Conservation (phyloP, 1,284 basidiomycete species). For the Sporisorium exsertum region DNA sequence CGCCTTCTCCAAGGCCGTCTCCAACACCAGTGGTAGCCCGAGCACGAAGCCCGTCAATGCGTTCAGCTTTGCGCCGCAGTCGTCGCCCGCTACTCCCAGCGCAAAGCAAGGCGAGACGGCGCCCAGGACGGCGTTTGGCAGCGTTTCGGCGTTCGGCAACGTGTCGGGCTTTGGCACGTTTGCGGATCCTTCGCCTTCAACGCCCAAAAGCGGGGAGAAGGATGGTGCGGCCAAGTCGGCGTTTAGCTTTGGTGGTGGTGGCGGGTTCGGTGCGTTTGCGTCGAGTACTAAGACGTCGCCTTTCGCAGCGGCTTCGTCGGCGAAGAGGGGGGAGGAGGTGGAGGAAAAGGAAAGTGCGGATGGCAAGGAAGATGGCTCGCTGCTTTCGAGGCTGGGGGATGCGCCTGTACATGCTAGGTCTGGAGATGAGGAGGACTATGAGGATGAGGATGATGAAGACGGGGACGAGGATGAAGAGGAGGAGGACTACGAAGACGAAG, state of each 20-base stretch:
- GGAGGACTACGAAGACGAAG: constrained; percentile 74
- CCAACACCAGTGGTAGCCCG: not conserved
- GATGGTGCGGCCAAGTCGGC: constrained; percentile 18
- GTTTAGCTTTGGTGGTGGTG: constrained; percentile 12
- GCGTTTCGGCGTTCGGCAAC: constrained; percentile 10
- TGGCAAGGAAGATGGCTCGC: constrained; percentile 13
- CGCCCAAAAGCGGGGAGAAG: not conserved
- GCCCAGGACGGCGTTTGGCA: constrained; percentile 12
- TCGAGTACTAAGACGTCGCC: constrained; percentile 18
- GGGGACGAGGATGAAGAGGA: constrained; percentile 70
- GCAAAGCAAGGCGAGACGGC: not conserved
- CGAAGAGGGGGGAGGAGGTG: constrained; percentile 7
- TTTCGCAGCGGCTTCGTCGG: constrained; percentile 18
- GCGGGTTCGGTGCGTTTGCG: constrained; percentile 29
- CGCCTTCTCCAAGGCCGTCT: constrained; percentile 28
- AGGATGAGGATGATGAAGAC: constrained; percentile 69
- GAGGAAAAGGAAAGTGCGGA: constrained; percentile 5
- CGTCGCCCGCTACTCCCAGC: not conserved
- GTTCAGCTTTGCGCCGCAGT: constrained; percentile 36
- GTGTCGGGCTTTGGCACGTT: constrained; percentile 2
- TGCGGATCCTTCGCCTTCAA: not conserved
- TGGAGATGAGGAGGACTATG: constrained; percentile 74
- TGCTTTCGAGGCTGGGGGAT: constrained; percentile 23
- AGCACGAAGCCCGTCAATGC: constrained; percentile 14
- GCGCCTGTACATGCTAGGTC: constrained; percentile 70